Evolutionary conservation across 768 basidiomycete species (phyloP).

Genomic region (Cantharellus cinnabarinus): DNA sequence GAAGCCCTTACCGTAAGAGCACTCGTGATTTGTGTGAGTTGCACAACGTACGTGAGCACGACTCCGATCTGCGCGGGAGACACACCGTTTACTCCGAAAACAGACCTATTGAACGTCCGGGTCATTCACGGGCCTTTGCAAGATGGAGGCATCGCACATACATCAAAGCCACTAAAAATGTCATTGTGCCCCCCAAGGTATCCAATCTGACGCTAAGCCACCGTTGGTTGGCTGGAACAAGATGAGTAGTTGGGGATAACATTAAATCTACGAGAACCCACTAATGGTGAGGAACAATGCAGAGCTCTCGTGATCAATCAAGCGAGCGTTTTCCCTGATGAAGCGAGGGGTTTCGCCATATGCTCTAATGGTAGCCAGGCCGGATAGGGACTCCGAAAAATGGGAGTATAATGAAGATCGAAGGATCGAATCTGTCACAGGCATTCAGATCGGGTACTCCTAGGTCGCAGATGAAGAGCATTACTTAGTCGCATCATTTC

Average conservation of each 20-base stretch:
- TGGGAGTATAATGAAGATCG: constrained; percentile 77
- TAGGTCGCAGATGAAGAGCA: not conserved
- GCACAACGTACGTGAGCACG: constrained; percentile 41
- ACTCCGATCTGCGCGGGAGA: constrained; percentile 52
- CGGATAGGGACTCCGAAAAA: constrained; percentile 77
- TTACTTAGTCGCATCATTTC: constrained; percentile 42
- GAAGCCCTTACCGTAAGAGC: constrained; percentile 21
- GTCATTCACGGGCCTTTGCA: not conserved
- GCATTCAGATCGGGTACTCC: not conserved
- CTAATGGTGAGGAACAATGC: constrained; percentile 25
- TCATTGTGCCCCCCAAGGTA: constrained; percentile 39
- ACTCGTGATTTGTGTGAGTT: constrained; percentile 32
- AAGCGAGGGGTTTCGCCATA: constrained; percentile 41
- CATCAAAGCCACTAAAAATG: constrained; percentile 42
- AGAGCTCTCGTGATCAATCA: not conserved
- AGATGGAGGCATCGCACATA: constrained; percentile 29
- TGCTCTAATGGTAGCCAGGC: constrained; percentile 71
- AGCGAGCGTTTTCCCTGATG: not conserved
- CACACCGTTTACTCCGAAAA: constrained; percentile 33
- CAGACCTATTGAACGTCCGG: constrained; percentile 16
- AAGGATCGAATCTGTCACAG: constrained; percentile 47
- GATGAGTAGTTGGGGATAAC: not conserved
- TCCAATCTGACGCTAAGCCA: constrained; percentile 89
- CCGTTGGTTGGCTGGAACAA: constrained; percentile 21
- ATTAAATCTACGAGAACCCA: not conserved